A percentile compares a stretch with the other conserved stretches of the same genome.
Evolutionary conservation across 108 stramenopile genomes (phyloP).

Genomic region (Thalassiosira profunda): DNA sequence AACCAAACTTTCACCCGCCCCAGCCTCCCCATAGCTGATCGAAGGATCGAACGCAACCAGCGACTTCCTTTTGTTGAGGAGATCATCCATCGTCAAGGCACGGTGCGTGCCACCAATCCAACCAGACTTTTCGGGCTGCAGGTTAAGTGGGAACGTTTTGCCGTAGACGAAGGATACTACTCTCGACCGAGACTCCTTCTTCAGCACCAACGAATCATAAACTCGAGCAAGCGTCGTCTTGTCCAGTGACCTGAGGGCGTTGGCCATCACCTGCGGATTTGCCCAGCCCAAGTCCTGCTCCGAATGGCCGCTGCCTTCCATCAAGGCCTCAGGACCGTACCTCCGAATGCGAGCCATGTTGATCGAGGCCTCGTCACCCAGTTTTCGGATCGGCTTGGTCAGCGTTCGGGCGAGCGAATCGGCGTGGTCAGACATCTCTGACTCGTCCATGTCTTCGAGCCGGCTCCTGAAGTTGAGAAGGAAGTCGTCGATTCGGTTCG

Average conservation of each 20-base stretch:
- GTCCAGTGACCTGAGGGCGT: conserved; percentile 48
- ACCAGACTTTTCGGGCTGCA: background rate
- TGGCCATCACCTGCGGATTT: conserved; percentile 60
- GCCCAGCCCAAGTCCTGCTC: conserved; percentile 65
- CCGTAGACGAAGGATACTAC: conserved; percentile 83
- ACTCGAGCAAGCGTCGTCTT: conserved; percentile 57
- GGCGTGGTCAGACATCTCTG: conserved; percentile 71
- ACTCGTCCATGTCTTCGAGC: conserved; percentile 65
- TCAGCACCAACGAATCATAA: conserved; percentile 63
- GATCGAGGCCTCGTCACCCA: conserved; percentile 60
- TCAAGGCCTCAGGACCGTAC: conserved; percentile 73
- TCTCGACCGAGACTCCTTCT: conserved; percentile 56
- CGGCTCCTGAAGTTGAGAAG: conserved; percentile 58
- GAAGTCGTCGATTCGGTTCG: conserved; percentile 82
- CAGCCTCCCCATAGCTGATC: conserved; percentile 2
- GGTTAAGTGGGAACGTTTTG: conserved; percentile 70
- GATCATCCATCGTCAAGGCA: conserved; percentile 11
- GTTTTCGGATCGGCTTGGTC: conserved; percentile 80
- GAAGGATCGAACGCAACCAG: conserved; percentile 42
- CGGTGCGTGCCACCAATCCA: too few species aligned
- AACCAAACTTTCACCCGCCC: conserved; percentile 2
- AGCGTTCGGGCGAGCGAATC: conserved; percentile 71
- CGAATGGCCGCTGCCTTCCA: conserved; percentile 5
- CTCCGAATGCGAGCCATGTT: conserved; percentile 67
- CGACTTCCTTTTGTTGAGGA: conserved; percentile 26